Percentiles rank a stretch among this genome's conserved stretches.
Conservation (phyloP, 164 flowering plant species). For the Umbellularia californica region DNA sequence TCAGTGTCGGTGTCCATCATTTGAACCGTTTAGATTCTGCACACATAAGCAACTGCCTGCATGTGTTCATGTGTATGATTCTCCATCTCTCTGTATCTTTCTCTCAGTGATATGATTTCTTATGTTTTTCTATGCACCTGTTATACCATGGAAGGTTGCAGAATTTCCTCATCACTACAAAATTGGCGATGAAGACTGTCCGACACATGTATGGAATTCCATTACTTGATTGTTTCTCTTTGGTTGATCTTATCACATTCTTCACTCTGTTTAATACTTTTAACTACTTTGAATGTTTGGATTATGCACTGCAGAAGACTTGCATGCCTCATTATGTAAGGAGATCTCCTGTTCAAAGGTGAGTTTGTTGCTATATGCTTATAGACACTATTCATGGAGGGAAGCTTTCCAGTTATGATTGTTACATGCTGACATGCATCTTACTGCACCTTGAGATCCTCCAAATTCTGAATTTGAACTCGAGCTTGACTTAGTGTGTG, state of each 20-base stretch:
- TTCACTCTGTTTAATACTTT: not conserved
- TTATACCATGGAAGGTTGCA: conserved; percentile 2
- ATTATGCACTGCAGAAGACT: not conserved
- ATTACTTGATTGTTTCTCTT: not conserved
- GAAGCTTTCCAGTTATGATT: too few species aligned
- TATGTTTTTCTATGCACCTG: not conserved
- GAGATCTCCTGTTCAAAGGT: conserved; percentile 7
- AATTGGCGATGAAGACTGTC: conserved; percentile 5
- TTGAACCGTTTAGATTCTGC: not conserved
- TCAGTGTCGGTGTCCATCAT: not conserved
- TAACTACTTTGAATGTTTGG: not conserved
- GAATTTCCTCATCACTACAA: conserved; percentile 1
- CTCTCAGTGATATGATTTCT: not conserved
- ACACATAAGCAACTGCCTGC: too few species aligned
- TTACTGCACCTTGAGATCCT: not conserved
- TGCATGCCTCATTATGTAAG: not conserved
- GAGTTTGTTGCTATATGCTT: not conserved
- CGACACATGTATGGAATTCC: conserved; percentile 6
- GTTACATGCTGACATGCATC: too few species aligned
- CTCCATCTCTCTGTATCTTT: not conserved
- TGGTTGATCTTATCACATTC: not conserved
- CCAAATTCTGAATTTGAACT: not conserved
- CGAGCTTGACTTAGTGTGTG: not conserved
- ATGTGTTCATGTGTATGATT: not conserved
- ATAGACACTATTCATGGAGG: not conserved